Base-by-base conservation (phyloP, 495 filamentous ascomycete genomes). In the Podospora didyma region DNA sequence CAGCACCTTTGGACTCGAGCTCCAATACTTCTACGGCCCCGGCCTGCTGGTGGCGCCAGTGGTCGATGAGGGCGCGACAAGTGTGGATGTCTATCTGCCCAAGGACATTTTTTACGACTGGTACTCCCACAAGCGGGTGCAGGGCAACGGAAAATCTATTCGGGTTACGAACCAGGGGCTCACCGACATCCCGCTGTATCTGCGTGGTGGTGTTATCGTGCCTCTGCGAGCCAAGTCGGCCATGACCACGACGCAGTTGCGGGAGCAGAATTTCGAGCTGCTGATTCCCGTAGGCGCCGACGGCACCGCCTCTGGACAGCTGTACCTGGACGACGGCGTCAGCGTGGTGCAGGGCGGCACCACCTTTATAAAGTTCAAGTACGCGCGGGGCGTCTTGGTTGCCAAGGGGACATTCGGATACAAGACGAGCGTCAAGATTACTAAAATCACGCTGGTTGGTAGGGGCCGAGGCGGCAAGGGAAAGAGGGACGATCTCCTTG, bases 71-170 rank as follows among this genome's bases (percentile, higher is more conserved):
- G 79, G 82, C 53, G 69, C 74, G 24, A 92, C 85, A 0, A 79
- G 76, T 31, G 86, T 90, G 3, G 74, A 81, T 14, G 82, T 89
- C 42, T 92, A 93, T 70, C 79, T 94, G 44, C 88, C 89, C 39
- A 62, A 86, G 35, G 88, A 88, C 63, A 63, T 83, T 55, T 92
- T 89, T 74, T 94, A 93, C 73, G 87, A 92, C 72, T 90, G 80
- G 78, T 83, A 82, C 70, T 89, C 86, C 1, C 76, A 80, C 50
- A 69, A 75, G 49, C 64, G 69, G 2, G 64, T 93, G 28, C 75
- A 72, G 5, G 86, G 87, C n/a, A 62, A 67, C 2, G 87, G 86
- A 9, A 63, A 63, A 6, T 73, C 62, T 31, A 63, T 85, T 41
- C 82, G 75, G 1, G 69, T 90, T 41, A 62, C 60, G 22, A 65